Base-by-base conservation (phyloP, 495 filamentous ascomycete genomes). In the Aspergillus indologenus region DNA sequence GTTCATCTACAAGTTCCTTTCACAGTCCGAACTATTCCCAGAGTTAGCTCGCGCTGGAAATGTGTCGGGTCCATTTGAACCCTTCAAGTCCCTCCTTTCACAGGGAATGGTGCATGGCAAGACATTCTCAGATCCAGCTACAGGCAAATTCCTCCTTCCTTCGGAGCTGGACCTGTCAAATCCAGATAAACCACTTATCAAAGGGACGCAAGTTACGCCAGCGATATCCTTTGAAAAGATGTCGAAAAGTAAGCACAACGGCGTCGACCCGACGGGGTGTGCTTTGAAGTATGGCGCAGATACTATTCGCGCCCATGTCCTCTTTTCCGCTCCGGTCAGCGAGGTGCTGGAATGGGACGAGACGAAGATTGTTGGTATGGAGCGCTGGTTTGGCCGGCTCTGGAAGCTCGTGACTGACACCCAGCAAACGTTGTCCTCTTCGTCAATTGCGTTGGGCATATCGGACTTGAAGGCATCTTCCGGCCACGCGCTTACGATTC, bases 171-270 rank as follows among this genome's bases (percentile, higher is more conserved):
- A 92, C 58, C 63, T 87, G 14, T 81, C 75, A 11, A 75, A 81
- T 45, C 73, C 80, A 3, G 65, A 79, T 0, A 77, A 78, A 8
- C 89, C 88, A 2, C 76, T 81, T 50, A 80, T 91, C 42, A 78
- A 78, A 44, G 78, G 79, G 0, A 86, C 86, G 1, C 81, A 81
- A 20, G 68, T 82, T 46, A 65, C 65, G 0, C 84, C 89, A 3
- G 79, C 69, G 12, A 66, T 92, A 26, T 85, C 83, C 0, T 95
- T 83, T 57, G 90, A 96, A 71, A 96, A 96, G 64, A 96, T 96
- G 91, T 92, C 89, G n/a, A 96, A 96, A 71, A 93, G 90, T 57
- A 96, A 96, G 65, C 80, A 94, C 73, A 96, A 96, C 66, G 91
- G 91, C 29, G 89, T 95, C n/a, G 90, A 96, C 65, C 91, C 91